A percentile compares a stretch with the other conserved stretches of the same genome.
Conservation (phyloP, 2,329 filamentous ascomycete species). For the Hortaea sp. region DNA sequence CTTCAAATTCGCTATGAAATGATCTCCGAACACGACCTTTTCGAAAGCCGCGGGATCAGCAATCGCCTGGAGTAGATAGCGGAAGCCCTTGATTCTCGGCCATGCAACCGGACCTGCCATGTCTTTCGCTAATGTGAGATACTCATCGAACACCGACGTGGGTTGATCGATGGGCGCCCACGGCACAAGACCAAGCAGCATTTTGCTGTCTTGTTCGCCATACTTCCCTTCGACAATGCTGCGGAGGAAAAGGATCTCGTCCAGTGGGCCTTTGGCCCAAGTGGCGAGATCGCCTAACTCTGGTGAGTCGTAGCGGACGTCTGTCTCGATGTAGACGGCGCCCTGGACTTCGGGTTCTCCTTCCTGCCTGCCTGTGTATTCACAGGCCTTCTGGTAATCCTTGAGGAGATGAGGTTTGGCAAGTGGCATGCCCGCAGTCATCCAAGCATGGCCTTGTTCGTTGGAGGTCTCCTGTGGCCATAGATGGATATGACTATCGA, state of each 20-base stretch:
- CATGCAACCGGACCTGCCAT: constrained; percentile 53
- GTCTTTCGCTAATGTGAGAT: constrained; percentile 52
- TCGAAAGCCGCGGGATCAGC: constrained; percentile 26
- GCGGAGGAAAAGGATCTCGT: constrained; percentile 61
- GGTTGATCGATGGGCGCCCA: constrained; percentile 78
- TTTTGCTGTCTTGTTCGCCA: constrained; percentile 33
- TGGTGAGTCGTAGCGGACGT: constrained; percentile 41
- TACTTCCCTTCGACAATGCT: constrained; percentile 52
- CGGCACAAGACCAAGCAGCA: constrained; percentile 62
- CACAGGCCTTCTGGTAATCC: constrained; percentile 20
- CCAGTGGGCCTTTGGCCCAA: constrained; percentile 59
- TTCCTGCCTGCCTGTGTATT: constrained; percentile 13
- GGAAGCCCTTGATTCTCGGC: constrained; percentile 63
- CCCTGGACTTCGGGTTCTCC: constrained; percentile 38
- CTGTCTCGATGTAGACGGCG: constrained; percentile 76
- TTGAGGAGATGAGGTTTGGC: constrained; percentile 49
- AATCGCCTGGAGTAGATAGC: constrained; percentile 63
- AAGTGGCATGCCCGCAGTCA: constrained; percentile 48
- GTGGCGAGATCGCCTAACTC: constrained; percentile 22
- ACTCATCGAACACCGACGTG: constrained; percentile 48
- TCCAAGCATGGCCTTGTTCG: constrained; percentile 59
- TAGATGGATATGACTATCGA: constrained; percentile 89
- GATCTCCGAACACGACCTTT: constrained; percentile 22
- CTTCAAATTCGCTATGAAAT: constrained; percentile 41
- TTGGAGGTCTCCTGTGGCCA: constrained; percentile 57